Conservation (phyloP, 139 green algal genomes). For the Pleodorina starrii region DNA sequence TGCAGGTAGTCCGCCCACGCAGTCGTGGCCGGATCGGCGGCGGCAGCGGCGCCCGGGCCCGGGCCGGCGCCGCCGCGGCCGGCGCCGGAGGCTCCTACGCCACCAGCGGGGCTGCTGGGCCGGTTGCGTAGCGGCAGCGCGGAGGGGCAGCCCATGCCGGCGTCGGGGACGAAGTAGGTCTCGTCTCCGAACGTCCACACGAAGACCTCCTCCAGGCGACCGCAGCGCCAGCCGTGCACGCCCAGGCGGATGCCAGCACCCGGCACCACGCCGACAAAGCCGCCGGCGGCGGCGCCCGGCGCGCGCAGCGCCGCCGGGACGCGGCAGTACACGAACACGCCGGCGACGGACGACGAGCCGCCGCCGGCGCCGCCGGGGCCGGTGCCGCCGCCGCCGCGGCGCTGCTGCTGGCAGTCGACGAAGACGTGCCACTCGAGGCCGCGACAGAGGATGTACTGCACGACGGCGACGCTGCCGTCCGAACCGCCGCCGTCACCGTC, state of each 20-base stretch:
- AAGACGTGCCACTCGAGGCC: conserved; percentile 36
- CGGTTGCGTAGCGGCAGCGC: conserved; percentile 19
- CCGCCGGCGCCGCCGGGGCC: neutral
- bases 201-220: conserved; percentile 28
- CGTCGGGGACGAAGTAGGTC: conserved; percentile 3
- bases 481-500: neutral
- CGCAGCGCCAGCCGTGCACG: conserved; percentile 30
- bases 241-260: conserved; percentile 20
- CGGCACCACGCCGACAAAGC: conserved; percentile 14
- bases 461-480: neutral
- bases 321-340: conserved; percentile 23
- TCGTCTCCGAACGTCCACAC: conserved; percentile 25
- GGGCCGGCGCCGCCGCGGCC: neutral
- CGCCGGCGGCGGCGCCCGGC: neutral
- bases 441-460: conserved; percentile 28
- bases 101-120: neutral
- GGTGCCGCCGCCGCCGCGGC: neutral
- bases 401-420: conserved; percentile 18
- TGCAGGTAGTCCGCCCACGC: conserved; percentile 31
- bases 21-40: neutral
- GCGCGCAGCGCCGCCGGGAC: neutral
- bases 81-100: no score
- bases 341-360: neutral
- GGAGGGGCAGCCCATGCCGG: conserved; percentile 25
- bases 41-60: neutral